A percentile compares a stretch with the other conserved stretches of the same genome.
Evolutionary conservation across 148 eudicot genomes (phyloP).

Genomic region (Persicaria tinctoria): DNA sequence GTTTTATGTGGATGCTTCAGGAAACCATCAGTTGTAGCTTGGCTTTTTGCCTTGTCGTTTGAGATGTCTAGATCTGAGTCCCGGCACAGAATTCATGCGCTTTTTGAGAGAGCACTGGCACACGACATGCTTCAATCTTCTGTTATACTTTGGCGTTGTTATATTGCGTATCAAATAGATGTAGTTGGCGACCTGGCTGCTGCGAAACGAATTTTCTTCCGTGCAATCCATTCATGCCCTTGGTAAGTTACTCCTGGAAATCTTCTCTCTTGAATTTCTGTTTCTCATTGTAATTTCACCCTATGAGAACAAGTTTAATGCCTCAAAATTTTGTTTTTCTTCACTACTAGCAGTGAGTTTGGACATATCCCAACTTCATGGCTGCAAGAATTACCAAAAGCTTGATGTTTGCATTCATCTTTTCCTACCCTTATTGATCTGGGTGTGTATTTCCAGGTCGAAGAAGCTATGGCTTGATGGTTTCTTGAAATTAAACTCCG

Average conservation of each 20-base stretch:
- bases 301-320: no score
- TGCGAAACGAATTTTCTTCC: constrained; percentile 76
- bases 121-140: constrained; percentile 47
- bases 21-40: constrained; percentile 64
- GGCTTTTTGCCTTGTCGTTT: constrained; percentile 67
- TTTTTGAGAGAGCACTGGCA: constrained; percentile 75
- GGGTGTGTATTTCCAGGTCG: constrained; percentile 41
- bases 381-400: no score
- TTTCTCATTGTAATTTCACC: not conserved
- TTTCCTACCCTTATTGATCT: not conserved
- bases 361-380: no score
- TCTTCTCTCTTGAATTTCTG: not conserved
- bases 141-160: constrained; percentile 76
- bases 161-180: constrained; percentile 67
- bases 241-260: constrained; percentile 37
- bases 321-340: no score
- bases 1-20: constrained; percentile 28
- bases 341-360: no score
- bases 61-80: constrained; percentile 63
- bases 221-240: constrained; percentile 95
- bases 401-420: no score
- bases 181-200: constrained; percentile 44
- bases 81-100: constrained; percentile 65
- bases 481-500: constrained; percentile 44
- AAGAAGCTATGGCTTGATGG: constrained; percentile 92